Conservation (phyloP, 805 yeast genomes). For the Candida stauntonica region DNA sequence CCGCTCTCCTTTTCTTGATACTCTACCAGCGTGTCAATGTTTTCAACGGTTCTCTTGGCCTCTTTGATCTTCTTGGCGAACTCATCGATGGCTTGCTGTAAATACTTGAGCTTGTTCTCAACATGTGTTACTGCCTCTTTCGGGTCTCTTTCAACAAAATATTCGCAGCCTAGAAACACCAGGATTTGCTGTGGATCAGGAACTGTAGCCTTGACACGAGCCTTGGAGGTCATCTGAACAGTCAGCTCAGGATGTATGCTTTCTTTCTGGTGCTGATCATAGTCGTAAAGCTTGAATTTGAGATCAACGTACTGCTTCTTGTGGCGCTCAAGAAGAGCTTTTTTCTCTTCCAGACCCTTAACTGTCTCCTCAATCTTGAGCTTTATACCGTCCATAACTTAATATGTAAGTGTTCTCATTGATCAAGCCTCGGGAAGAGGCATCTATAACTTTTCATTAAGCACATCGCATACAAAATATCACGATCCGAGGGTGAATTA, state of each 20-base stretch:
- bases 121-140: constrained; percentile 29
- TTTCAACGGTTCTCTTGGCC: constrained; percentile 31
- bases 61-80: constrained; percentile 37
- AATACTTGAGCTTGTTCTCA: constrained; percentile 25
- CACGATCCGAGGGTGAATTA: too few species aligned
- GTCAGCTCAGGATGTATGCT: constrained; percentile 12
- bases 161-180: constrained; percentile 38
- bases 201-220: constrained; percentile 18
- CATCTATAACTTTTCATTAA: too few species aligned
- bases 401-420: too few species aligned
- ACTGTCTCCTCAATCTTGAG: constrained; percentile 11
- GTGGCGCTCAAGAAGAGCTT: constrained; percentile 13
- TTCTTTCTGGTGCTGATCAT: constrained; percentile 10
- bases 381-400: constrained; percentile 19
- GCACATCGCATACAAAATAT: too few species aligned
- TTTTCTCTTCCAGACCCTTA: constrained; percentile 8
- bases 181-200: constrained; percentile 23
- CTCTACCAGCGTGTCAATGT: constrained; percentile 27
- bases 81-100: constrained; percentile 38
- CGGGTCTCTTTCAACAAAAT: constrained; percentile 33
- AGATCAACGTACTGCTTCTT: constrained; percentile 20
- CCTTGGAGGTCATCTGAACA: constrained; percentile 20
- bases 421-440: too few species aligned
- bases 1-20: constrained; percentile 8
- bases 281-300: constrained; percentile 20